Conservation (phyloP, 2,329 filamentous ascomycete genomes). For the Mariannaea elegans region DNA sequence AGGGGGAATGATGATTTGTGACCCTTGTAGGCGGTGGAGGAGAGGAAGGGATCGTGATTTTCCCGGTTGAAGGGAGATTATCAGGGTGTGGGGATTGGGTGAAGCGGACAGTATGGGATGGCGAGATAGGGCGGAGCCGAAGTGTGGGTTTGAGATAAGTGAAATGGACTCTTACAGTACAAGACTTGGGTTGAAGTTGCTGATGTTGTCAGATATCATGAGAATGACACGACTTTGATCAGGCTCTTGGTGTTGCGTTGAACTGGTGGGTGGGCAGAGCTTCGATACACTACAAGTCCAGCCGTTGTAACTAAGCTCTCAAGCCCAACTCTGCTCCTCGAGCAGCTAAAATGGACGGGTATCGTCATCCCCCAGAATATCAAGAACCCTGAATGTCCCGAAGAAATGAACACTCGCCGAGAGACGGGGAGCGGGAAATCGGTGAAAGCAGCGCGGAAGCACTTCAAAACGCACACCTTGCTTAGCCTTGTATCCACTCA, state of each 20-base stretch:
- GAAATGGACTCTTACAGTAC: not conserved
- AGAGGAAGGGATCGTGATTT: not conserved
- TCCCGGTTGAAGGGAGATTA: constrained; percentile 22
- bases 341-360: too few species aligned
- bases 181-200: not conserved
- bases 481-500: constrained; percentile 7
- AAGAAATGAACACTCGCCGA: constrained; percentile 9
- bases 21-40: constrained; percentile 1
- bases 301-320: too few species aligned
- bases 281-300: too few species aligned
- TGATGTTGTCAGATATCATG: not conserved
- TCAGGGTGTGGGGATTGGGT: constrained; percentile 7
- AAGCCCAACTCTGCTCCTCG: too few species aligned
- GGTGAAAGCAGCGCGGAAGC: constrained; percentile 6
- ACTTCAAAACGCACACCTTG: constrained; percentile 14
- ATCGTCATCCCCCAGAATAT: not conserved
- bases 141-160: not conserved
- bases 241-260: not conserved
- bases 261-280: not conserved
- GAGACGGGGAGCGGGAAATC: constrained; percentile 16
- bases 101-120: not conserved
- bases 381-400: constrained; percentile 6
- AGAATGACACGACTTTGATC: not conserved
- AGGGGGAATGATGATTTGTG: not conserved
- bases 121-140: constrained; percentile 6